Conservation (phyloP, 129 eudicot genomes). For the Ambrosia trifida region DNA sequence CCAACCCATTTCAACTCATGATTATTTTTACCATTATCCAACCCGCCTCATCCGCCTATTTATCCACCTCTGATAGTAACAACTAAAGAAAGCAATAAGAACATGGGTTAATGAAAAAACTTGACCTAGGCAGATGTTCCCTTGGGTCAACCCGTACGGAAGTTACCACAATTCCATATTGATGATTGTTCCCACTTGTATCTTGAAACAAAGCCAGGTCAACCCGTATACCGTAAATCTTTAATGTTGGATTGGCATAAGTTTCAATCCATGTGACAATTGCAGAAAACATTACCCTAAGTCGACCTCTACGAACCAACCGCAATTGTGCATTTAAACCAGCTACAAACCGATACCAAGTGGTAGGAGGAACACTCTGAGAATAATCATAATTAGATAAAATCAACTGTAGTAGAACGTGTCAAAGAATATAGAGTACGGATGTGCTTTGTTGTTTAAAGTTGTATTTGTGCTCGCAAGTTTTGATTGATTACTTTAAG, state of each 20-base stretch:
- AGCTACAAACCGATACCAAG: constrained; percentile 96
- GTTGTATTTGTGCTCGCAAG: not conserved
- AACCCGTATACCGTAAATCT: constrained; percentile 58
- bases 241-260: constrained; percentile 76
- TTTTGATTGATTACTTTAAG: not conserved
- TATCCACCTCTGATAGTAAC: not conserved
- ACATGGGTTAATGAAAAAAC: constrained; percentile 11
- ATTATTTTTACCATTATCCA: not conserved
- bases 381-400: not conserved
- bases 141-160: constrained; percentile 50
- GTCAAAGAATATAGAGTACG: not conserved
- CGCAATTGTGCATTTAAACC: constrained; percentile 96
- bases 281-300: constrained; percentile 56
- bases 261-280: constrained; percentile 75
- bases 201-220: constrained; percentile 90
- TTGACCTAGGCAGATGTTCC: constrained; percentile 56
- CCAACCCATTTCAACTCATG: not conserved
- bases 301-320: constrained; percentile 72
- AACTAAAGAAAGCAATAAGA: not conserved
- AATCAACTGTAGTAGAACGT: not conserved
- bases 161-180: constrained; percentile 77
- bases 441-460: not conserved
- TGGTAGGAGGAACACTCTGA: constrained; percentile 91
- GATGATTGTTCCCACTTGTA: constrained; percentile 62
- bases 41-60: not conserved